Percentiles rank a stretch among this genome's conserved stretches.
These are phyloP conservation scores for Lepidium africanum DNA, from an alignment of 345 rosid genomes.

Conservation along the genomic window DNA sequence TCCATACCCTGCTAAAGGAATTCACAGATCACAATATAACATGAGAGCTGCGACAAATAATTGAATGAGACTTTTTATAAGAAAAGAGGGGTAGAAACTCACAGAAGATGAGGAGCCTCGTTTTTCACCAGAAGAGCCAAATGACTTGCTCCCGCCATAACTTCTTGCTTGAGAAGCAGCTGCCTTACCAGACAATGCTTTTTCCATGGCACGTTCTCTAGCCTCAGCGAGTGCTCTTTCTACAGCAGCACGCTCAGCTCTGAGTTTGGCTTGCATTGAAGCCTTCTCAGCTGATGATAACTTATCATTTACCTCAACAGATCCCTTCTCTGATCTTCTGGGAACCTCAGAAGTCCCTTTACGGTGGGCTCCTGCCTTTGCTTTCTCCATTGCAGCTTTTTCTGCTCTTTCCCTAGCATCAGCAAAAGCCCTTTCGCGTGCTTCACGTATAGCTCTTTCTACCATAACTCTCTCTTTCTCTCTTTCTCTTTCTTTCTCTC, in stretches of 20 bases:
- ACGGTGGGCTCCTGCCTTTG: constrained; percentile 51
- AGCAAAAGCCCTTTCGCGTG: constrained; percentile 87
- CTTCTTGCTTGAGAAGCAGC: constrained; percentile 38
- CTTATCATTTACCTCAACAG: constrained; percentile 41
- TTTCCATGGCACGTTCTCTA: constrained; percentile 83
- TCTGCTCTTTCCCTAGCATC: constrained; percentile 83
- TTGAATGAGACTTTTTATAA: not conserved
- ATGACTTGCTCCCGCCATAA: constrained; percentile 41
- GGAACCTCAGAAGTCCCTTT: constrained; percentile 46
- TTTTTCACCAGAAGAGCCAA: constrained; percentile 45
- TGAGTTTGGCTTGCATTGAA: constrained; percentile 59
- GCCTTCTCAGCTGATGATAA: constrained; percentile 32
- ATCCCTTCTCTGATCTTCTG: constrained; percentile 47
- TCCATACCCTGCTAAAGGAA: constrained; percentile 51
- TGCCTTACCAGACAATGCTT: constrained; percentile 56
- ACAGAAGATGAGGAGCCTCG: constrained; percentile 41
- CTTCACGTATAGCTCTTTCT: constrained; percentile 91
- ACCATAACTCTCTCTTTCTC: constrained; percentile 76
- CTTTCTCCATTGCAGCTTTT: constrained; percentile 68
- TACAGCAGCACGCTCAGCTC: constrained; percentile 89
- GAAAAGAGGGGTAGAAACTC: constrained; percentile 23
- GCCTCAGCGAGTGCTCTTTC: constrained; percentile 94
- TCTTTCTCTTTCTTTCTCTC: constrained; percentile 45
- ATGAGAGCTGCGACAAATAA: not conserved
- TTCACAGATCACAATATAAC: not conserved